Evolutionary conservation across 2,329 filamentous ascomycete species (phyloP).

Genomic region (Orbilia quercus): DNA sequence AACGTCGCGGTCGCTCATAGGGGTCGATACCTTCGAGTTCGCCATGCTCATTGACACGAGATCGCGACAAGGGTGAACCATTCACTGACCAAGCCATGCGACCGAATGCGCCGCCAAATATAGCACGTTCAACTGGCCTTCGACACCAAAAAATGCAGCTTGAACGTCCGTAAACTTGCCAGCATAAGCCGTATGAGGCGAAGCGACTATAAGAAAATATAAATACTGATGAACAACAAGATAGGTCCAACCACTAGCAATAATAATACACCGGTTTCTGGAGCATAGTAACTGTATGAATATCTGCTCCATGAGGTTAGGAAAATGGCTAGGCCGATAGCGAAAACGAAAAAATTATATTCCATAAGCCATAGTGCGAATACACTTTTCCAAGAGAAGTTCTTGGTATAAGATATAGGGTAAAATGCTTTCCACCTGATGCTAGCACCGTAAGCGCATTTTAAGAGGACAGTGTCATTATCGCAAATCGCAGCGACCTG

Average conservation of each 20-base stretch:
- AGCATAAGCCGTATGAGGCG: slow-evolving; percentile 60
- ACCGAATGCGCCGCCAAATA: slow-evolving; percentile 61
- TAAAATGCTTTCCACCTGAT: slow-evolving; percentile 62
- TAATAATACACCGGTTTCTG: background rate
- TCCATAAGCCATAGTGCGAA: background rate
- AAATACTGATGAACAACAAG: background rate
- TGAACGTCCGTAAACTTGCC: slow-evolving; percentile 61
- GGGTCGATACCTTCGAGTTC: slow-evolving; percentile 61
- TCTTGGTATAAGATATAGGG: slow-evolving; percentile 28
- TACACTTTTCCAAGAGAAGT: background rate
- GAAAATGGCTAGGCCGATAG: background rate
- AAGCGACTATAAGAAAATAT: slow-evolving; percentile 59
- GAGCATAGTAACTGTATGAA: no score
- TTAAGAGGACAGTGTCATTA: slow-evolving; percentile 62
- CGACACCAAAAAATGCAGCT: slow-evolving; percentile 62
- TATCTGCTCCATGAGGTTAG: no score
- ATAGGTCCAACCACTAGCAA: background rate
- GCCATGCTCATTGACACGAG: slow-evolving; percentile 58
- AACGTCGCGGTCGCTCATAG: slow-evolving; percentile 59
- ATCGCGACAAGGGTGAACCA: slow-evolving; percentile 60
- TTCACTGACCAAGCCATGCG: slow-evolving; percentile 61
- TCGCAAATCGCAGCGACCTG: slow-evolving; percentile 62
- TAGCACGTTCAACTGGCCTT: slow-evolving; percentile 61
- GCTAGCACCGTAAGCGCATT: slow-evolving; percentile 61
- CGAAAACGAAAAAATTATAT: slow-evolving; percentile 2